phyloP scores from a whole-genome alignment of 140 eudicot species.

The Cichorium intybus region DNA sequence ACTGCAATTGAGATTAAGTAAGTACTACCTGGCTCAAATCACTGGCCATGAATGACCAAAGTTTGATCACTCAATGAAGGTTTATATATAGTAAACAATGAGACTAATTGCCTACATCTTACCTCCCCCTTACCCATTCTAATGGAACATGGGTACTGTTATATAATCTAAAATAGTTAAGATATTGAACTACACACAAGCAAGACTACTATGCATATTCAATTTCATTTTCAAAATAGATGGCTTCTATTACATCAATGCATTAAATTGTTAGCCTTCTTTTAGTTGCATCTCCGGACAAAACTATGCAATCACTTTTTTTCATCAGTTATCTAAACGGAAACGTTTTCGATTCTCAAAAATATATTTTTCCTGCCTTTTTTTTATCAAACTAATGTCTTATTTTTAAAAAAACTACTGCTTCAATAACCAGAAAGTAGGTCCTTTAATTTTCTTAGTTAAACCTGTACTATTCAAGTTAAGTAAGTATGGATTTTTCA shows the following conservation, averaged over 20 bases:
- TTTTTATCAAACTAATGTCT: too few relatives aligned
- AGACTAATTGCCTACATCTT: too few relatives aligned
- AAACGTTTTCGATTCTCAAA: too few relatives aligned
- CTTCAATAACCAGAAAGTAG: background rate
- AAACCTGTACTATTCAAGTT: background rate
- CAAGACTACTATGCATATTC: background rate
- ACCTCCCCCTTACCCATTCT: too few relatives aligned
- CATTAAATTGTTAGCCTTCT: background rate
- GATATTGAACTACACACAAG: too few relatives aligned
- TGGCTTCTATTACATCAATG: background rate
- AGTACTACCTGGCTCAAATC: conserved; percentile 5
- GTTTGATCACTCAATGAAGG: background rate
- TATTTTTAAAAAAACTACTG: too few relatives aligned
- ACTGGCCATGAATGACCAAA: background rate
- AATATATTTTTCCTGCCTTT: too few relatives aligned
- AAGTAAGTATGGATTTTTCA: background rate
- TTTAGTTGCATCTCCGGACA: too few relatives aligned
- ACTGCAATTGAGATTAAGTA: background rate
- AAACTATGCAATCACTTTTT: too few relatives aligned
- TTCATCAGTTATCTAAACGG: too few relatives aligned
- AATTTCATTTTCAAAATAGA: background rate
- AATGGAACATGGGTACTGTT: too few relatives aligned
- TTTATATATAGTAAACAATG: background rate
- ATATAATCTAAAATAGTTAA: too few relatives aligned
- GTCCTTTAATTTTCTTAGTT: background rate